Percentiles rank a stretch among this genome's conserved stretches.
Conservation (phyloP, 768 basidiomycete species). For the Termitomyces sp. region DNA sequence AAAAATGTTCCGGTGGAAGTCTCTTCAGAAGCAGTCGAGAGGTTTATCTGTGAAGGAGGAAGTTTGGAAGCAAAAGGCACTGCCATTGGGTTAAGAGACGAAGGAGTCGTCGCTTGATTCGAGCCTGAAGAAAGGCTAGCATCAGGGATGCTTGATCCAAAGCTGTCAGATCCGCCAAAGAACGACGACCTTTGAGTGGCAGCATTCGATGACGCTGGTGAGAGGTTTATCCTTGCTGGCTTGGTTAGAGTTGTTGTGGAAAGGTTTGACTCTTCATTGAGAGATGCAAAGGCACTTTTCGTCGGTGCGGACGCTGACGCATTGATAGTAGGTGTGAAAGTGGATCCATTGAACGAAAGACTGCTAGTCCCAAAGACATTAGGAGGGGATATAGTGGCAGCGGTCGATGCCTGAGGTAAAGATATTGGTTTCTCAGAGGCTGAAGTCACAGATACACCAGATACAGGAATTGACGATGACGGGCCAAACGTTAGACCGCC, state of each 20-base stretch:
- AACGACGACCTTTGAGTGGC: not conserved
- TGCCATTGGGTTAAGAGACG: constrained; percentile 15
- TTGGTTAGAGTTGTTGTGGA: not conserved
- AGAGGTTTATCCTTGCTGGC: constrained; percentile 10
- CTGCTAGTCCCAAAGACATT: constrained; percentile 2
- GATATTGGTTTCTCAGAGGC: constrained; percentile 15
- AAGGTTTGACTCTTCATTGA: not conserved
- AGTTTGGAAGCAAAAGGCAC: constrained; percentile 19
- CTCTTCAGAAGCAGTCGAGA: not conserved
- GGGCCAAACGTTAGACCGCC: constrained; percentile 20
- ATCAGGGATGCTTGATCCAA: not conserved
- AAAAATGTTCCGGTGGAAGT: not conserved
- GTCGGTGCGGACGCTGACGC: not conserved
- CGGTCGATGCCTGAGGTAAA: not conserved
- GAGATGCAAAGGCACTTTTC: not conserved
- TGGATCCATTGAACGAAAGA: not conserved
- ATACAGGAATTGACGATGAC: constrained; percentile 10
- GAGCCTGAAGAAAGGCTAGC: not conserved
- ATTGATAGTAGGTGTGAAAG: not conserved
- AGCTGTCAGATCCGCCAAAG: not conserved
- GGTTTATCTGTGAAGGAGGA: not conserved
- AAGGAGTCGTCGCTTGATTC: not conserved
- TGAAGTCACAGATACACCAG: constrained; percentile 13
- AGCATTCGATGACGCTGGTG: not conserved
- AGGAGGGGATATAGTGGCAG: not conserved